Evolutionary conservation across 2,329 filamentous ascomycete species (phyloP), one percentile per base, ranked within the genome.

Genomic region (Cladosporium sp.): DNA sequence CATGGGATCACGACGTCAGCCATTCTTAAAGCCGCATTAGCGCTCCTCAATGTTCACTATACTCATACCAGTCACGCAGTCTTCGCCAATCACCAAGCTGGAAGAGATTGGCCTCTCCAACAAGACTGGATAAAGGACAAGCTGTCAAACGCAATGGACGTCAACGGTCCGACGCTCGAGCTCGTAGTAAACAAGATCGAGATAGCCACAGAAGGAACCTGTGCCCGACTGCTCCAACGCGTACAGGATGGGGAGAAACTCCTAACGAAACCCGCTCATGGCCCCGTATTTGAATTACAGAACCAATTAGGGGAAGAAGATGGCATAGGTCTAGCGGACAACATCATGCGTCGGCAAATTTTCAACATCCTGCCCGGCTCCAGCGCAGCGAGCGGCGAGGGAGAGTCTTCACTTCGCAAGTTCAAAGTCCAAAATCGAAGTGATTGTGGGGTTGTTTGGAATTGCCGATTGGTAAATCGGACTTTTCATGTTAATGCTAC

Each of bases 131-230:
- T 57, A 1, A 15, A 49, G 12, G 10, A 34, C 12, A 57, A 22
- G 5, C 55, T 61, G 2, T 59, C 61, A 2, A 34, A 52, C 20
- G 50, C 57, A 3, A 61, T 61, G 50, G 53, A 62, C 8, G 15
- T 62, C 28, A 51, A 60, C 34, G 60, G 60, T 2, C 60, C 60
- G n/a, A 59, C 54, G 1, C 15, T 62, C 25, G 24, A 58, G 37
- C 42, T 42, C 13, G 50, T 58, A 5, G 12, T 58, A 2, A 55
- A 55, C 40, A 32, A 32, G 28, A 9, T 32, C 4, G 28, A 32
- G 8, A 32, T 32, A 4, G 28, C 12, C 28, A 32, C 4, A 7
- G 8, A 32, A 32, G 28, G 12, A 32, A 60, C 28, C 2, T 32
- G 28, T 32, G 28, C 4, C 8, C 28, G 12, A 10, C 28, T 32